phyloP scores from a whole-genome alignment of 116 monocot genomes.

The Dioscorea cayenensis region DNA sequence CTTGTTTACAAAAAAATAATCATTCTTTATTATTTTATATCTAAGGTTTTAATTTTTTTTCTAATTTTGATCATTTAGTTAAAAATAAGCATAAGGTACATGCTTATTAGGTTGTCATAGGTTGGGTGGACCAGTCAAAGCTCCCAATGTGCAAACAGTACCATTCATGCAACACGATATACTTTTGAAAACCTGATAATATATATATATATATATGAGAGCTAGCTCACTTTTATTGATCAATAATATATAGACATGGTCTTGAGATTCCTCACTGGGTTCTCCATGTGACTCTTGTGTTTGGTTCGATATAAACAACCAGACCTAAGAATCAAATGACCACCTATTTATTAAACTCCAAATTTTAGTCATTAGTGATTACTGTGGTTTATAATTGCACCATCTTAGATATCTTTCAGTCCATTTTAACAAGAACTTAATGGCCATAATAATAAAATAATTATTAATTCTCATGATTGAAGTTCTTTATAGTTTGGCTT shows the following conservation, averaged over 20 bases:
- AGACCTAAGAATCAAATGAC: too few relatives aligned
- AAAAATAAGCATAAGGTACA: background rate
- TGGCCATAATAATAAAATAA: too few relatives aligned
- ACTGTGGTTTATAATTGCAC: too few relatives aligned
- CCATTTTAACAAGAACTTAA: too few relatives aligned
- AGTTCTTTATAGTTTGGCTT: too few relatives aligned
- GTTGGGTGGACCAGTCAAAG: conserved; percentile 6
- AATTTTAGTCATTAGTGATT: too few relatives aligned
- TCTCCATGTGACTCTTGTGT: background rate
- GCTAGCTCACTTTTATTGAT: background rate
- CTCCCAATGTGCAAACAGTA: conserved; percentile 1
- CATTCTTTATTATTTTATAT: background rate
- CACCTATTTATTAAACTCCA: too few relatives aligned
- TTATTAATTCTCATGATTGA: too few relatives aligned
- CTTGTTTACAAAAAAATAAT: background rate
- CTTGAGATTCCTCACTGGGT: background rate
- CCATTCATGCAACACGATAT: background rate
- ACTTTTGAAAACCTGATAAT: background rate
- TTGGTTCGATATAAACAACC: background rate
- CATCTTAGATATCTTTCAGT: too few relatives aligned
- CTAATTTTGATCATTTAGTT: background rate
- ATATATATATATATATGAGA: background rate
- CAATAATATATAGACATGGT: background rate
- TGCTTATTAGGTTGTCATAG: background rate
- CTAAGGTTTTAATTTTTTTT: background rate